phyloP scores from a whole-genome alignment of 2,329 filamentous ascomycete genomes.

The Aspergillus ochraceoroseus region DNA sequence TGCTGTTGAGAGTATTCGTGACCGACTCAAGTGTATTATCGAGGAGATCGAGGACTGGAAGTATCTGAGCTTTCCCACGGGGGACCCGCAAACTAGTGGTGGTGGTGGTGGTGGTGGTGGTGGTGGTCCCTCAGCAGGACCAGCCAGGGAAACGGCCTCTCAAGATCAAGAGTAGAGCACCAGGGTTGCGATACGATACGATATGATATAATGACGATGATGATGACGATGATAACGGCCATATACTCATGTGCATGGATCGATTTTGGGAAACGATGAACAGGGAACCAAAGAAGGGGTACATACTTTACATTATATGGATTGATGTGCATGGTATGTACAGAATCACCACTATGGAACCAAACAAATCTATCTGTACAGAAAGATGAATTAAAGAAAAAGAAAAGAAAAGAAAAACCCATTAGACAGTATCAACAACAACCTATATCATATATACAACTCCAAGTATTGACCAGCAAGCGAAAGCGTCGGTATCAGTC shows the following conservation, averaged over 20 bases:
- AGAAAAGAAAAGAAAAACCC: background rate
- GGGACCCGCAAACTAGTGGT: constrained; percentile 27
- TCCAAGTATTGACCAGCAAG: background rate
- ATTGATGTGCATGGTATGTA: constrained; percentile 12
- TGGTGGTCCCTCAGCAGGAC: background rate
- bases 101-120: background rate
- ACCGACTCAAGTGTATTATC: constrained; percentile 81
- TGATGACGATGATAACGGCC: no score
- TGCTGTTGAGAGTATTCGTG: constrained; percentile 91
- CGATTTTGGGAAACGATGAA: no score
- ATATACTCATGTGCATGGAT: no score
- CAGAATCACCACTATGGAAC: constrained; percentile 9
- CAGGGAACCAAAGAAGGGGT: no score
- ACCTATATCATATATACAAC: background rate
- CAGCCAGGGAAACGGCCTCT: no score
- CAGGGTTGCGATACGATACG: no score
- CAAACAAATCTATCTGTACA: constrained; percentile 11
- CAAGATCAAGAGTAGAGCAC: no score
- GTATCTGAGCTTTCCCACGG: constrained; percentile 64
- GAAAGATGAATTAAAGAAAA: background rate
- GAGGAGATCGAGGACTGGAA: constrained; percentile 96
- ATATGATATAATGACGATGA: background rate
- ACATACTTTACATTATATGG: constrained; percentile 1
- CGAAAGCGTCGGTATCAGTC: no score
- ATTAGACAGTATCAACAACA: no score